Percentiles rank a stretch among this genome's conserved stretches.
Evolutionary conservation across 1,139 yeast genomes (phyloP).

Genomic region (Insectozyma bohioensis): DNA sequence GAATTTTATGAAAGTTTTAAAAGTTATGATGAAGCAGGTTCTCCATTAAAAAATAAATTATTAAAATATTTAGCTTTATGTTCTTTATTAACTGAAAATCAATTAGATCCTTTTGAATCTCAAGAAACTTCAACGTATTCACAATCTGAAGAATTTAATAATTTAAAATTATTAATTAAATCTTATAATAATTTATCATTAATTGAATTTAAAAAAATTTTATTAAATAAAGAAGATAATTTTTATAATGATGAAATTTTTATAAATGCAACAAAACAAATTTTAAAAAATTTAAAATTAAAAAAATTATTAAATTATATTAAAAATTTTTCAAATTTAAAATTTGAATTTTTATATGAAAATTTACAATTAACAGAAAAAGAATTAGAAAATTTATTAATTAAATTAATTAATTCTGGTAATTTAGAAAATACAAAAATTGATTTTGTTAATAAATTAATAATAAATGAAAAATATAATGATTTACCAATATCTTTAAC

Average conservation of each 20-base stretch:
- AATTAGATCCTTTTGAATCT: conserved; percentile 66
- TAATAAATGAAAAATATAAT: conserved; percentile 16
- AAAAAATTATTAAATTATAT: conserved; percentile 29
- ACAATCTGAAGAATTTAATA: conserved; percentile 33
- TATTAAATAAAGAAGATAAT: conserved; percentile 18
- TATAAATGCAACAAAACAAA: conserved; percentile 23
- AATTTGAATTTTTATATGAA: conserved; percentile 25
- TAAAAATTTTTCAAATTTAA: conserved; percentile 29
- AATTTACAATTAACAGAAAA: conserved; percentile 22
- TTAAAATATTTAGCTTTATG: conserved; percentile 65
- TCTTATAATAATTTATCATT: conserved; percentile 34
- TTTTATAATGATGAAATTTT: conserved; percentile 34
- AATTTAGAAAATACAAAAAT: conserved; percentile 41
- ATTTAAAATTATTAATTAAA: conserved; percentile 29
- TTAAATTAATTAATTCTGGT: conserved; percentile 46
- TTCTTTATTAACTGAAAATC: conserved; percentile 61
- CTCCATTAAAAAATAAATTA: conserved; percentile 52
- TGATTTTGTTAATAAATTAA: conserved; percentile 40
- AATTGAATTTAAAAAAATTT: conserved; percentile 17
- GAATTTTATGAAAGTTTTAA: conserved; percentile 74
- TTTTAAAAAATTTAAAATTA: conserved; percentile 31
- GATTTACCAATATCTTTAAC: conserved; percentile 16
- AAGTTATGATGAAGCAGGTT: conserved; percentile 79
- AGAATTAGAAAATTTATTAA: conserved; percentile 37
- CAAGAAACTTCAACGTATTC: conserved; percentile 54